A percentile compares a stretch with the other conserved stretches of the same genome.
Evolutionary conservation across 495 filamentous ascomycete genomes (phyloP).

Genomic region (Clavariopsis aquatica): DNA sequence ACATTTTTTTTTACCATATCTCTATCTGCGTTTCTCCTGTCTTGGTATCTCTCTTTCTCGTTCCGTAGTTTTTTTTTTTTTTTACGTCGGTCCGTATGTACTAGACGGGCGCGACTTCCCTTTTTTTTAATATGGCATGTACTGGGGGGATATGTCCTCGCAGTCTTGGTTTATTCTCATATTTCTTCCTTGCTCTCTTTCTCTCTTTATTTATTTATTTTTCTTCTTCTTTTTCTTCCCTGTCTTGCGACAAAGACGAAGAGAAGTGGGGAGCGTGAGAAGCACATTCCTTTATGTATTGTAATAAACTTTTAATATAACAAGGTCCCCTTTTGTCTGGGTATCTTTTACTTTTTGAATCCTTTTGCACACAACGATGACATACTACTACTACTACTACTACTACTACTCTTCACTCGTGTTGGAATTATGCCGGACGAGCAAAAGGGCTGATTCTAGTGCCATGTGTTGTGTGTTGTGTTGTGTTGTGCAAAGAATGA

Average conservation of each 20-base stretch:
- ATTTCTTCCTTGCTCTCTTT: not conserved
- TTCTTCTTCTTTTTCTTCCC: not conserved
- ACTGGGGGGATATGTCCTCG: not conserved
- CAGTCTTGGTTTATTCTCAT: not conserved
- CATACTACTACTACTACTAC: too few relatives aligned
- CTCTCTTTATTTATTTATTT: not conserved
- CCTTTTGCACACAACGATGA: too few relatives aligned
- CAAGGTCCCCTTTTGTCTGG: slow-evolving; percentile 7
- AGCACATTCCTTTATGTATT: not conserved
- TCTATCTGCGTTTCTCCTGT: too few relatives aligned
- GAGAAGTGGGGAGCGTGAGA: too few relatives aligned
- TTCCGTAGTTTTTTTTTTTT: not conserved
- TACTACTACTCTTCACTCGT: too few relatives aligned
- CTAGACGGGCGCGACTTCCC: not conserved
- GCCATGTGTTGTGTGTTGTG: too few relatives aligned
- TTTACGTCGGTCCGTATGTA: not conserved
- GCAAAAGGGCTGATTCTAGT: too few relatives aligned
- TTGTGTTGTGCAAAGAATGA: too few relatives aligned
- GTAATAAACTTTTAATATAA: slow-evolving; percentile 21
- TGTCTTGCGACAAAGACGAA: too few relatives aligned
- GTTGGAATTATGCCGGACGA: too few relatives aligned
- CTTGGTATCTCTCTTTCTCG: not conserved
- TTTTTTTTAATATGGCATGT: not conserved
- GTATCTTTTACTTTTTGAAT: not conserved
- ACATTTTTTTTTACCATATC: too few relatives aligned